Evolutionary conservation across 2,329 filamentous ascomycete species (phyloP), one percentile per base, ranked within the genome.

Genomic region (Stachybotrys chlorohalonatus): DNA sequence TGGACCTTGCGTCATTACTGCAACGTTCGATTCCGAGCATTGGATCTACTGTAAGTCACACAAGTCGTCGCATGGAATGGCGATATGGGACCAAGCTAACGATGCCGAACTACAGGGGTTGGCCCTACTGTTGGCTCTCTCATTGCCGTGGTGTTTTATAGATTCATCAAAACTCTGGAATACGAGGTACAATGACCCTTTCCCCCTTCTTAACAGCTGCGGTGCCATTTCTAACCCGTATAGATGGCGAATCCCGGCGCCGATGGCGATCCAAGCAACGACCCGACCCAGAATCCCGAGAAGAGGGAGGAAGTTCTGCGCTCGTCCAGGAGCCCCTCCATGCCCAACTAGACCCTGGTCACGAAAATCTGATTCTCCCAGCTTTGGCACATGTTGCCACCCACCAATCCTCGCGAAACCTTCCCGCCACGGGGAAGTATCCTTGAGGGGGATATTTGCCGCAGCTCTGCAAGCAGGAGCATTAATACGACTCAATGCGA

Each of bases 201-300:
- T 24, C 24, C 24, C 24, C 24, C 24, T 24, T 24, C 4, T 24
- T 4, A 24, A 24, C 24, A 24, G 24, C 24, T 24, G 24, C 24
- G 24, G 24, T 24, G 4, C 24, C 24, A 13, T 42, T 13, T 16
- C 46, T 47, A 47, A 47, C 46, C 9, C 16, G 46, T 8, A 39
- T 31, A 73, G 65, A 75, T 75, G 71, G 74, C 72, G 11, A 77
- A 76, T 57, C 74, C 74, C 24, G 73, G 73, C 11, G 73, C 75
- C 24, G 74, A 77, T 58, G 73, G 73, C 31, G 73, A 75, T 54
- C 64, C 68, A 42, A 53, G 61, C 30, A 75, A 75, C 50, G 73
- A 76, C 59, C 73, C 73, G 8, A 74, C 72, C 15, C 67, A 70
- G 61, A 75, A 75, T 57, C 69, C 71, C 1, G 69, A 73, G 59